These are phyloP conservation scores for Hura crepitans DNA, from an alignment of 441 rosid genomes.

Conservation along the genomic window DNA sequence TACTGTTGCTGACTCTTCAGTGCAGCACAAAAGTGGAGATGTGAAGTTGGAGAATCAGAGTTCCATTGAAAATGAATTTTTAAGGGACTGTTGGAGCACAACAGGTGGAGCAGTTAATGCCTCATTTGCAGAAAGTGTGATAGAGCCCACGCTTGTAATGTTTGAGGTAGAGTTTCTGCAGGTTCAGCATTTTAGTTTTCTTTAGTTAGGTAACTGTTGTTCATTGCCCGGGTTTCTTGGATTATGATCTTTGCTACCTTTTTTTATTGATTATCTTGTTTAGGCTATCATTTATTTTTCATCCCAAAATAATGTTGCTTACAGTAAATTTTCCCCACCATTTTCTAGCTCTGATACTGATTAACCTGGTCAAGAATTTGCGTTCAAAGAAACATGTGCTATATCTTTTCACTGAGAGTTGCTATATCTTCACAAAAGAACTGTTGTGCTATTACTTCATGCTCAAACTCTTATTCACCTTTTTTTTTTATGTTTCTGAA, in stretches of 20 bases:
- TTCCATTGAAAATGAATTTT: conserved; percentile 40
- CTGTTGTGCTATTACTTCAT: neutral
- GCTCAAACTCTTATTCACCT: no score
- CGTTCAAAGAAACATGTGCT: neutral
- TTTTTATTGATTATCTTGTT: neutral
- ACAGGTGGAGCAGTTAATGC: conserved; percentile 58
- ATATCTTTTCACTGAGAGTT: neutral
- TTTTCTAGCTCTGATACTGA: neutral
- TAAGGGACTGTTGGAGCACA: conserved; percentile 46
- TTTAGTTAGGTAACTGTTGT: neutral
- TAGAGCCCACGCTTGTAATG: conserved; percentile 98
- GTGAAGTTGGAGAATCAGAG: conserved; percentile 47
- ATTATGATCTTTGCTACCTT: neutral
- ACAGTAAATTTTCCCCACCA: no score
- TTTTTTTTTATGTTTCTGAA: neutral
- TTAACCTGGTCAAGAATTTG: conserved; percentile 6
- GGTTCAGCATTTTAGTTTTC: neutral
- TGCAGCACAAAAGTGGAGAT: conserved; percentile 43
- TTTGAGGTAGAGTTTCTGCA: conserved; percentile 62
- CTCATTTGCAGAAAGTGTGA: conserved; percentile 79
- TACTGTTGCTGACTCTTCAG: conserved; percentile 45
- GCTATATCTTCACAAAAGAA: neutral
- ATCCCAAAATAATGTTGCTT: neutral
- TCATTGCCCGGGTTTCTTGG: neutral
- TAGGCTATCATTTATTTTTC: neutral